Base-by-base conservation (phyloP, 805 yeast genomes). In the Candida quercuum region DNA sequence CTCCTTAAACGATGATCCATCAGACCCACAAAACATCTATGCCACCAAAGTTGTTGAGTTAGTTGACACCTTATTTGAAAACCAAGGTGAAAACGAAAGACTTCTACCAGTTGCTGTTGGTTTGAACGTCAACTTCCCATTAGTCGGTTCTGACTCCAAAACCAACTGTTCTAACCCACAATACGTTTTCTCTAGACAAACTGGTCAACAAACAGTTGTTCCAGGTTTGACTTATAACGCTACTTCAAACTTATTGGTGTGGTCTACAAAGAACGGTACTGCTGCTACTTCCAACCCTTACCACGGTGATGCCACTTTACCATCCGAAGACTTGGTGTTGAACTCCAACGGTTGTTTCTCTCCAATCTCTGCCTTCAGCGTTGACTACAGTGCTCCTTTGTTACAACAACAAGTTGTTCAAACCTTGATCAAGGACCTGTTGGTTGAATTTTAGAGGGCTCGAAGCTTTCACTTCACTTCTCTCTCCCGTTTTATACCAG, bases 81-180 rank as follows among this genome's bases (percentile, higher is more conserved):
- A 52, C 25, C 67, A 64, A 47, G 73, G 69, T 47, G 58, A 56
- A 11, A 60, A 61, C 43, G 45, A 42, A 24, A 55, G 61, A 43
- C 51, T 60, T 20, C 58, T 73, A 40, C 78, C 78, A 35, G 38
- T 57, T 28, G 65, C 66, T 30, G 61, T 59, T 36, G 77, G 75
- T 47, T 41, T 72, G 38, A 71, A 67, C 50, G 75, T 72, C 39
- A 72, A 73, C 56, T 60, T 64, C 50, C 78, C 78, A 35, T 34
- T 37, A 12, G 77, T 72, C 20, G 70, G 71, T 20, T 45, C 64
- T 34, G 71, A 68, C 41, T 39, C 63, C 7, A 37, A 42, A 25
- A 45, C 57, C 11, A 41, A 42, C 3, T 75, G 80, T 58, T 40
- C 46, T 19, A 59, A 60, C 39, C 75, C 77, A 36, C 51, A 59